phyloP scores from a whole-genome alignment of 2,329 filamentous ascomycete species.

The Diaporthe ampelina region DNA sequence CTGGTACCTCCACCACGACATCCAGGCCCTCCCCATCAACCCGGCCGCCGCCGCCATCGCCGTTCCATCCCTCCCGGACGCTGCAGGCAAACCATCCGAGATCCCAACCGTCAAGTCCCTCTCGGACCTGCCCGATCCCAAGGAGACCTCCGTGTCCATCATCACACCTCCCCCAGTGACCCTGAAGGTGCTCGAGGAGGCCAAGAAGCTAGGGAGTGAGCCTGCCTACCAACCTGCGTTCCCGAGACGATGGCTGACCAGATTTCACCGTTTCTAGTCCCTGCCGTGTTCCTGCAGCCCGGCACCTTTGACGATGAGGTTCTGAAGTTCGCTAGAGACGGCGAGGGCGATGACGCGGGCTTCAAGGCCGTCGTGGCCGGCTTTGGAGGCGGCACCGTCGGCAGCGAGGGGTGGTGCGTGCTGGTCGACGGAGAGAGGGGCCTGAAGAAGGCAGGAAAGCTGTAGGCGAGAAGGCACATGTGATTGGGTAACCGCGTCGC shows the following conservation, averaged over 20 bases:
- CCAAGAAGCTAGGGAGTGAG: constrained; percentile 72
- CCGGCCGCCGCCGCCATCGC: constrained; percentile 76
- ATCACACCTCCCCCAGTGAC: constrained; percentile 90
- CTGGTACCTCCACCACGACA: constrained; percentile 85
- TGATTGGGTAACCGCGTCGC: not conserved
- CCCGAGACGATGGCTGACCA: not conserved
- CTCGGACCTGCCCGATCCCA: constrained; percentile 73
- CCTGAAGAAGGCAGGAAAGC: constrained; percentile 68
- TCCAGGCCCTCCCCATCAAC: constrained; percentile 88
- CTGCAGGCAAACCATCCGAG: constrained; percentile 55
- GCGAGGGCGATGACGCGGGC: constrained; percentile 58
- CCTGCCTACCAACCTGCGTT: not conserved
- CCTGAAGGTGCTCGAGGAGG: constrained; percentile 80
- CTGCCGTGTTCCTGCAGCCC: constrained; percentile 90
- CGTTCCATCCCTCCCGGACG: constrained; percentile 56
- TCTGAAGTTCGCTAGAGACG: constrained; percentile 73
- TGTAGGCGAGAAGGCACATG: constrained; percentile 43
- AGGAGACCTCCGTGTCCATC: constrained; percentile 82
- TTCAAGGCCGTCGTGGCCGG: constrained; percentile 80
- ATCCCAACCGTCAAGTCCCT: constrained; percentile 78
- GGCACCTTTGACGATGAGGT: constrained; percentile 87
- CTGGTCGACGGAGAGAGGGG: constrained; percentile 84
- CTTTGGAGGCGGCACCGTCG: constrained; percentile 67
- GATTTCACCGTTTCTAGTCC: constrained; percentile 56
- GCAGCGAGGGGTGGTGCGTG: constrained; percentile 87